Evolutionary conservation across 257 asterid species (phyloP), one percentile per base, ranked within the genome.

Genomic region (Primulina tabacum): DNA sequence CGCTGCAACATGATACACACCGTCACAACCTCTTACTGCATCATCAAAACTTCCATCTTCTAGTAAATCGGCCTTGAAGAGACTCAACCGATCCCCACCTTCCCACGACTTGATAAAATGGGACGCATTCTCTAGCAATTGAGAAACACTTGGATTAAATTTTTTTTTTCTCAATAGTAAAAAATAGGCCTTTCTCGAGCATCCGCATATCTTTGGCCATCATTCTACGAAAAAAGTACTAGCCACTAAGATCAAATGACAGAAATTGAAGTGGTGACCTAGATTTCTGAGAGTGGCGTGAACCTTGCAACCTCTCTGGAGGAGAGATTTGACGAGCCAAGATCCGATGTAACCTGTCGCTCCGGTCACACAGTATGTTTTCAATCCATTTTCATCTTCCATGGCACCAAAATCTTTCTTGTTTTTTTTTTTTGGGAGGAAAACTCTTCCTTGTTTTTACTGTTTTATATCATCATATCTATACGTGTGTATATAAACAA

Each of bases 41-140:
- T 87, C 93, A 20, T 92, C 96, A 14, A 85, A 92, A 75, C 97
- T 92, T 55, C 97, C 97, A 73, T 92, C 95, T 78, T 88, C 87
- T 7, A 61, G 78, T 63, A 92, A 77, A 86, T 92, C 92, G 40
- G 96, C 88, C 78, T 50, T 81, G 81, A 88, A 90, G 33, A 90
- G 71, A 66, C 82, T 82, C 74, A 92, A 60, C 60, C 79, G 80
- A 3, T 79, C 89, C 66, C 65, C 53, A n/a, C 85, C 85, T 58
- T 76, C 77, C 91, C 80, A 85, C 26, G 57, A 38, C 50, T 81
- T 75, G n/a, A 82, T 29, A 50, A 92, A 72, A 78, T 84, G 79
- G 72, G 77, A 75, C 58, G 87, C 83, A 77, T 92, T 90, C 52
- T 88, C 97, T 92, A 84, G 47, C 38, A 75, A 70, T 61, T 6